A percentile compares a stretch with the other conserved stretches of the same genome.
Evolutionary conservation across 345 rosid species (phyloP).

Genomic region (Camelina laxa): DNA sequence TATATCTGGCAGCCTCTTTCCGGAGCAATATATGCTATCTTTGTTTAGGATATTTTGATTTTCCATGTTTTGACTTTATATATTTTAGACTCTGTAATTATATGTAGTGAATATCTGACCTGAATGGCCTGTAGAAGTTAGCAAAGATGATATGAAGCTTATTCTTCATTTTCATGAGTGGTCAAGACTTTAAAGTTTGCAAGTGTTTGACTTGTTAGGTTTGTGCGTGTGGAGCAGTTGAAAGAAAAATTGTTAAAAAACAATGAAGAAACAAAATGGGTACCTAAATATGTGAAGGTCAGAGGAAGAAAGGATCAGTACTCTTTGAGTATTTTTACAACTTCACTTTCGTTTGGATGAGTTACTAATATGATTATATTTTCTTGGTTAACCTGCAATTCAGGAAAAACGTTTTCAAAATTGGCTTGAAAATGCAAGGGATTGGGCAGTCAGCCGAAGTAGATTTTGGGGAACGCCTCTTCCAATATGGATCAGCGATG

Average conservation of each 20-base stretch:
- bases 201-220: conserved; percentile 55
- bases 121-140: neutral
- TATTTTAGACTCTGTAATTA: neutral
- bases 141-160: conserved; percentile 15
- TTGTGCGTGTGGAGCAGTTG: conserved; percentile 81
- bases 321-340: neutral
- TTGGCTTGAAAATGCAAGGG: conserved; percentile 99
- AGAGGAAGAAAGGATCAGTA: conserved; percentile 28
- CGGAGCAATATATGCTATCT: neutral
- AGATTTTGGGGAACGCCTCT: conserved; percentile 99
- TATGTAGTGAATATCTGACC: neutral
- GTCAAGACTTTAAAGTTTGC: conserved; percentile 20
- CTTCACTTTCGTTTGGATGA: conserved; percentile 14
- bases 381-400: conserved; percentile 28
- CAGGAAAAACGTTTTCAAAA: conserved; percentile 97
- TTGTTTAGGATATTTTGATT: conserved; percentile 16
- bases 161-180: conserved; percentile 22
- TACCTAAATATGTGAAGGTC: conserved; percentile 97
- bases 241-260: conserved; percentile 80
- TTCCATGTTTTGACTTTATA: conserved; percentile 17
- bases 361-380: conserved; percentile 1
- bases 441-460: conserved; percentile 98
- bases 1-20: neutral
- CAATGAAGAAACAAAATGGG: conserved; percentile 91
- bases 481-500: conserved; percentile 92